Base-by-base conservation (phyloP, 73 alveolate species). In the Paramecium octaurelia region DNA sequence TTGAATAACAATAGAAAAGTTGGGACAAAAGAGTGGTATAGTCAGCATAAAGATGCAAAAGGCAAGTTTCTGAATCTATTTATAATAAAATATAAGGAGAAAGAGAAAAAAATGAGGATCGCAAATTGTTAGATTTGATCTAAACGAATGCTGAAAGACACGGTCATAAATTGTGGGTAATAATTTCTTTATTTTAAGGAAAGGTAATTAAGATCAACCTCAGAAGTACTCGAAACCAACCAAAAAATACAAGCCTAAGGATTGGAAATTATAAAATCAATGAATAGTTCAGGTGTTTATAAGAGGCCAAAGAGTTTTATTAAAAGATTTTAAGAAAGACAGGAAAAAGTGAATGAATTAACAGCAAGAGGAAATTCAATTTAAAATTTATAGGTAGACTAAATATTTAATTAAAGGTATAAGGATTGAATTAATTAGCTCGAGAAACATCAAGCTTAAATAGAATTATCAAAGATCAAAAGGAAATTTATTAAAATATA, bases 131-230 rank as follows among this genome's bases (percentile, higher is more conserved):
- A 18, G 88, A 75, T 75, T n/a, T 75, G 11, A 75, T 75, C 5
- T 38, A 54, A 75, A 75, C 68, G 6, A 69, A 75, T 12, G 88
- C 88, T 2, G 88, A 75, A 18, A 75, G 60, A 35, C 46, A 75
- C 35, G 88, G 88, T 12, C 36, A 75, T 75, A 75, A 75, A 20
- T 38, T 75, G 14, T 75, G 88, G 88, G 88, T 75, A 75, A 18
- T 54, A 54, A 54, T 54, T 11, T 11, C 0, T 29, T 31, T 27
- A 64, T 27, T 35, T 75, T 36, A 38, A 75, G 88, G 88, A 75
- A 75, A 54, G 58, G 20, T 42, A 75, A 75, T 38, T 75, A 35
- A 75, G 88, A 75, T 75, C 88, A 1, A 42, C 40, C 1, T 75
- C 88, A 12, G 60, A 75, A 12, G 68, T 42, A 75, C 4, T 42